phyloP scores from a whole-genome alignment of 352 stramenopile species.

The Phytophthora idaei region DNA sequence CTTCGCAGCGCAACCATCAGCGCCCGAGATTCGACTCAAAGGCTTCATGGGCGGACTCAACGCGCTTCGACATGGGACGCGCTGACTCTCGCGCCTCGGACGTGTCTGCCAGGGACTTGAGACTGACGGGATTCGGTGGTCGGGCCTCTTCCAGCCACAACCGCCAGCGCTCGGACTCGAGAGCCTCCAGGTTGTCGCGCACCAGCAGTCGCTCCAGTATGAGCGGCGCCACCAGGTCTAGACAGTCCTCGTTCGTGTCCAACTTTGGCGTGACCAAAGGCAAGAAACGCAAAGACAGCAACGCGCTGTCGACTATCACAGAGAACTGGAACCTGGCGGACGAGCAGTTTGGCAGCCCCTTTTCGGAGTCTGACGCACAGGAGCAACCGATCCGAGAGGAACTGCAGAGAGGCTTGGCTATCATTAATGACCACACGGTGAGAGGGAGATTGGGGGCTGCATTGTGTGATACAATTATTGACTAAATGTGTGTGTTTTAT shows the following conservation, averaged over 20 bases:
- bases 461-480: neutral
- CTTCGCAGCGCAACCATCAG: constrained; percentile 43
- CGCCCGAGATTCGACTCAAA: constrained; percentile 83
- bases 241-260: constrained; percentile 76
- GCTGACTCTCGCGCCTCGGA: constrained; percentile 82
- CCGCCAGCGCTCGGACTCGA: constrained; percentile 69
- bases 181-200: constrained; percentile 64
- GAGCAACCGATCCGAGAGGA: constrained; percentile 87
- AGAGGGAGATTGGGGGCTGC: constrained; percentile 5
- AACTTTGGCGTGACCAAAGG: constrained; percentile 76
- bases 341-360: constrained; percentile 79
- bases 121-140: constrained; percentile 58
- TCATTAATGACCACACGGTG: constrained; percentile 90
- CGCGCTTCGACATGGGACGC: constrained; percentile 84
- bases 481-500: neutral
- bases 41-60: constrained; percentile 86
- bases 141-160: constrained; percentile 27
- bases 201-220: constrained; percentile 50
- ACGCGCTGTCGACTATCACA: constrained; percentile 84
- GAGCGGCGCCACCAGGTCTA: constrained; percentile 27
- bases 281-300: constrained; percentile 69
- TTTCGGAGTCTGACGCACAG: constrained; percentile 82
- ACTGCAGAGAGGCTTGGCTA: constrained; percentile 74
- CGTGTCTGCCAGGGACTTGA: constrained; percentile 68
- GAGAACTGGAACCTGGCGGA: constrained; percentile 86